These are phyloP conservation scores for Rhizopus sp. DNA, from an alignment of 371 early-diverging fungal species.

Conservation along the genomic window DNA sequence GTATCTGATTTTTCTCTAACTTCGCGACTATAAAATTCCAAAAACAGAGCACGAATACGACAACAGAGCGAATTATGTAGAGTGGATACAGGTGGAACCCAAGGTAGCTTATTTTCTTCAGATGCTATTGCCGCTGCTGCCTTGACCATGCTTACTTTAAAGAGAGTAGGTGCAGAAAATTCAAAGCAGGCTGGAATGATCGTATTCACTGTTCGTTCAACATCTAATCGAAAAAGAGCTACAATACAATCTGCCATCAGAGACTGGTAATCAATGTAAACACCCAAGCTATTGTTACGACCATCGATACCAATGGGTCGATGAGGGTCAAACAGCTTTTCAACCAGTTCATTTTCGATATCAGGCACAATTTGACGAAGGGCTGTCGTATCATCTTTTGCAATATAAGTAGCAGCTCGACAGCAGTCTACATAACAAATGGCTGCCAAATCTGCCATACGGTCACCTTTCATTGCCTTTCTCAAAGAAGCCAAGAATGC, in stretches of 20 bases:
- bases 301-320: conserved; percentile 41
- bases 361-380: conserved; percentile 62
- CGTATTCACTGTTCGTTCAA: conserved; percentile 55
- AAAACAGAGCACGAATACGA: conserved; percentile 64
- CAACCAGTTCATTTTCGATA: conserved; percentile 71
- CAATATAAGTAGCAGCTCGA: conserved; percentile 68
- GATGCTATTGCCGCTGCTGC: conserved; percentile 67
- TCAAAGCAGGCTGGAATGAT: conserved; percentile 62
- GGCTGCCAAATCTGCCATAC: conserved; percentile 64
- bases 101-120: conserved; percentile 61
- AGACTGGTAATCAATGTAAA: conserved; percentile 41
- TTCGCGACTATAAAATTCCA: conserved; percentile 46
- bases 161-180: conserved; percentile 55
- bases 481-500: conserved; percentile 64
- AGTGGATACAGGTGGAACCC: conserved; percentile 63
- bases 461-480: conserved; percentile 57
- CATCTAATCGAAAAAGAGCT: conserved; percentile 69
- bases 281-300: conserved; percentile 43
- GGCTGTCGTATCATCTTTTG: conserved; percentile 56
- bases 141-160: conserved; percentile 68
- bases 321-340: conserved; percentile 57
- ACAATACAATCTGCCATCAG: conserved; percentile 71
- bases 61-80: conserved; percentile 62
- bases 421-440: conserved; percentile 78
- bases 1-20: conserved; percentile 18